A percentile compares a stretch with the other conserved stretches of the same genome.
These are phyloP conservation scores for Dothideomycetes sp. DNA, from an alignment of 2,329 filamentous ascomycete genomes.

Conservation along the genomic window DNA sequence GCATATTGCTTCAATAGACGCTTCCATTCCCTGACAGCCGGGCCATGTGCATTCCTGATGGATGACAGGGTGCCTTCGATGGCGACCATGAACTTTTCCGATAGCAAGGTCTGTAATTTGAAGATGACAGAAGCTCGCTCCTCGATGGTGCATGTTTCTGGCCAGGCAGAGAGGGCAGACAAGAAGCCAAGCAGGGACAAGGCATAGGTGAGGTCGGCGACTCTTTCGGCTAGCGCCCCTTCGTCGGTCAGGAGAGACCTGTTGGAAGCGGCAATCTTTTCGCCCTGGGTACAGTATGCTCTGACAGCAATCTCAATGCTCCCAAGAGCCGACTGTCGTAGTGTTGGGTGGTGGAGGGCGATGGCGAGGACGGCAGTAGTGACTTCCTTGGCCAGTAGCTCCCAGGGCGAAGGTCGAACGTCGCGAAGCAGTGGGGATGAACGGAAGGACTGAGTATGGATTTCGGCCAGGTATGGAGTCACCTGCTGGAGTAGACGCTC, in stretches of 20 bases:
- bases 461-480: conserved; percentile 74
- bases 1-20: conserved; percentile 76
- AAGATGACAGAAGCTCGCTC: conserved; percentile 66
- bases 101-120: conserved; percentile 61
- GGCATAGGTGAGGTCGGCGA: conserved; percentile 53
- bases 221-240: not conserved
- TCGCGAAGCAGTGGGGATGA: conserved; percentile 72
- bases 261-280: conserved; percentile 2
- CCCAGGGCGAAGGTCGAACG: conserved; percentile 80
- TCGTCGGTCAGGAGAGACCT: not conserved
- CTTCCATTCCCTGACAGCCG: conserved; percentile 73
- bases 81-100: conserved; percentile 72
- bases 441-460: conserved; percentile 66
- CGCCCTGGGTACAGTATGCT: conserved; percentile 2
- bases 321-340: conserved; percentile 56
- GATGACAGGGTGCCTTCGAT: conserved; percentile 86
- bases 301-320: conserved; percentile 63
- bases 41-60: conserved; percentile 65
- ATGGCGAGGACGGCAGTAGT: conserved; percentile 72
- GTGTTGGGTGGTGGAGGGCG: conserved; percentile 57
- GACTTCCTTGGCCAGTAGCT: conserved; percentile 68
- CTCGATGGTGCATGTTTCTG: conserved; percentile 67
- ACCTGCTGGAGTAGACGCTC: conserved; percentile 70
- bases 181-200: conserved; percentile 86
- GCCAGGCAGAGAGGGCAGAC: conserved; percentile 65